Conservation (phyloP, 176 grass and related monocot species). For the Secale cereale region DNA sequence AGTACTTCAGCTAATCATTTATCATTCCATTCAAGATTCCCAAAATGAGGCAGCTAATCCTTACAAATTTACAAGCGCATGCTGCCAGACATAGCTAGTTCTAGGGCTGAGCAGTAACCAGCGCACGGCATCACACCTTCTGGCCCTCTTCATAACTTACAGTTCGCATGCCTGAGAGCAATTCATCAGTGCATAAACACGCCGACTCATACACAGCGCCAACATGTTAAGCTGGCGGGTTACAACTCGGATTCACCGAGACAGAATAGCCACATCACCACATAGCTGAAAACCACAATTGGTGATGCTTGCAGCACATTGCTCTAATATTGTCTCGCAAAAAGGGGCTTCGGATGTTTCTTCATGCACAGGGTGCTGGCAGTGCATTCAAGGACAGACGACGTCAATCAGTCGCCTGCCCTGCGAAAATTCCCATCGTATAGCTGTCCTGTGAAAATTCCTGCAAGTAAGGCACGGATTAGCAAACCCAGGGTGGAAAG, state of each 20-base stretch:
- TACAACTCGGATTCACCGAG: not conserved
- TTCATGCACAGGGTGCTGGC: constrained; percentile 29
- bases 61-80: constrained; percentile 23
- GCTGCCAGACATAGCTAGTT: not conserved
- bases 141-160: not conserved
- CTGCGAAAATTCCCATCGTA: constrained; percentile 48
- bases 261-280: constrained; percentile 18
- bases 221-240: not conserved
- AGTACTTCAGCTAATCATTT: not conserved
- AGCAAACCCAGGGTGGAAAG: not conserved
- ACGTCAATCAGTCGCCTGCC: constrained; percentile 44
- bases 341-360: constrained; percentile 19
- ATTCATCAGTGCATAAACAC: not conserved
- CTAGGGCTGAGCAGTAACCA: not conserved
- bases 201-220: not conserved
- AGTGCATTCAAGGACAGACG: not conserved
- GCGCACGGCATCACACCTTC: not conserved
- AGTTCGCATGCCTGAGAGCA: not conserved
- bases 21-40: not conserved
- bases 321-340: not conserved
- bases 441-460: constrained; percentile 81
- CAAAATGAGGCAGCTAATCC: not conserved
- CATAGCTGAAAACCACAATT: not conserved
- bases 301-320: not conserved
- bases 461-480: constrained; percentile 17